Evolutionary conservation across 2,329 filamentous ascomycete species (phyloP), one percentile per base, ranked within the genome.

Genomic region (Cordyceps cateniannulata): DNA sequence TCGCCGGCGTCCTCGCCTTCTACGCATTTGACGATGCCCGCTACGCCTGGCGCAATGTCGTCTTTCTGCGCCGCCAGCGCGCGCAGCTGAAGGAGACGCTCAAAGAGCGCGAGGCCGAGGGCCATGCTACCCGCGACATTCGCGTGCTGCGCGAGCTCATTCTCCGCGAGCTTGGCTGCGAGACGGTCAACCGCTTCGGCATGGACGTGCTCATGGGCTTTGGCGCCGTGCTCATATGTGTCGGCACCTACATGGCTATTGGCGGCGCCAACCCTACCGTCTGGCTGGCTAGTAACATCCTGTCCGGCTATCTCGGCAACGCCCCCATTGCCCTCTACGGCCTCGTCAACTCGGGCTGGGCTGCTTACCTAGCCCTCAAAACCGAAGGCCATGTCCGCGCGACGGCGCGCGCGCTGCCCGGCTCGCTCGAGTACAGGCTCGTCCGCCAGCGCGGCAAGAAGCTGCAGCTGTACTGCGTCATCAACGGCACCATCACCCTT

Each of bases 301-400:
- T 84, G 0, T 83, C 81, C 0, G 82, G 82, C 1, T 84, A 83
- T 62, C 71, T 85, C 20, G 82, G 82, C 2, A 84, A 85, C 61
- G 71, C 75, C 0, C 75, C 79, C 1, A 75, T 79, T 2, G 79
- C 80, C 0, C 25, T 78, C 0, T 84, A 78, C 51, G 81, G 80
- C 2, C 56, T 83, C 0, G 59, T 76, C 47, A 84, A 82, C 65
- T 73, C 75, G 0, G 55, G 69, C 5, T 84, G 81, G 81, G 80
- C 79, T 0, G 64, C 64, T 0, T 77, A 74, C 62, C 68, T 84
- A 1, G 75, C 74, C 32, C 52, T 57, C 1, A 75, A 77, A 16
- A 79, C 79, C 35, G 70, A 70, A 14, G 63, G 65, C 0, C 79
- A 82, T 25, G 66, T 71, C 9, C 20, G 25, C 0, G 71, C 71